Evolutionary conservation across 148 eudicot genomes (phyloP).

Genomic region (Drosera capensis): DNA sequence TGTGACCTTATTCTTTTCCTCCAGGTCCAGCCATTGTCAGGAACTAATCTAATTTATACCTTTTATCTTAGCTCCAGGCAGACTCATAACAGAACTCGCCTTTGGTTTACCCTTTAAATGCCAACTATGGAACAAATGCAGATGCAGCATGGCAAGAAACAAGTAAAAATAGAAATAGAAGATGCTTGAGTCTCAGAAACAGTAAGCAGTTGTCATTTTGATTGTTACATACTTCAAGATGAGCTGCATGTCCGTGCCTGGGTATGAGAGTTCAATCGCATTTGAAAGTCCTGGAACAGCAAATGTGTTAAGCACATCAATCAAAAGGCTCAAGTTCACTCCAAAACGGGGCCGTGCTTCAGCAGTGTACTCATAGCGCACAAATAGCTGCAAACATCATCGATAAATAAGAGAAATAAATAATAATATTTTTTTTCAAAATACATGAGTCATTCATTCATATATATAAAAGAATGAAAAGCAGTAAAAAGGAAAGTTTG

Average conservation of each 20-base stretch:
- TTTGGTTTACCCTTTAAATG: too few relatives aligned
- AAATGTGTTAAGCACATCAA: constrained; percentile 73
- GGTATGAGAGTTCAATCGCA: constrained; percentile 71
- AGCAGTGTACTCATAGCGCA: constrained; percentile 63
- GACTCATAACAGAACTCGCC: neutral
- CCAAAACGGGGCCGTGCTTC: constrained; percentile 82
- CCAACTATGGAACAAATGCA: too few relatives aligned
- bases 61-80: too few relatives aligned
- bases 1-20: too few relatives aligned
- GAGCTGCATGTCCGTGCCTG: constrained; percentile 98
- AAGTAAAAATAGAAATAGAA: neutral
- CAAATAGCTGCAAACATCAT: constrained; percentile 47
- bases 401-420: neutral
- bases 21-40: too few relatives aligned
- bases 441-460: neutral
- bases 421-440: neutral
- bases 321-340: constrained; percentile 76
- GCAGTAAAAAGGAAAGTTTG: too few relatives aligned
- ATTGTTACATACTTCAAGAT: constrained; percentile 50
- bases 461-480: neutral
- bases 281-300: constrained; percentile 58
- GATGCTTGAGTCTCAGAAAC: neutral
- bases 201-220: neutral
- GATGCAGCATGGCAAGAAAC: too few relatives aligned
- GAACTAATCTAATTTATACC: too few relatives aligned